Evolutionary conservation across 2,329 filamentous ascomycete genomes (phyloP).

Genomic region (Grosmannia serpens): DNA sequence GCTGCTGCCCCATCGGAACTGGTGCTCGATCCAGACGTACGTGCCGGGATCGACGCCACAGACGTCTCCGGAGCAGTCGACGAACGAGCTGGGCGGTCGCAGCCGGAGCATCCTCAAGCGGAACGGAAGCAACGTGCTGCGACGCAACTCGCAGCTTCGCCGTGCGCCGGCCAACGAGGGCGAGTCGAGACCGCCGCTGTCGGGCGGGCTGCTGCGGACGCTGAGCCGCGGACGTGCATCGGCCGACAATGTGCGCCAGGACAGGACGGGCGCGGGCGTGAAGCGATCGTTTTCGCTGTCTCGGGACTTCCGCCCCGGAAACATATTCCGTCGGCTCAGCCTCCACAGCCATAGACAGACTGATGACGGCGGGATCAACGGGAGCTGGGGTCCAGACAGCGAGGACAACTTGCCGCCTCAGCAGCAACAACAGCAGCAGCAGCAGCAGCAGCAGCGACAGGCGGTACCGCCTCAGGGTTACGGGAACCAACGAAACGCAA

Average conservation of each 20-base stretch:
- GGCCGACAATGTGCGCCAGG: conserved; percentile 23
- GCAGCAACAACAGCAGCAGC: no score
- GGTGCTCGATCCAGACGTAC: conserved; percentile 86
- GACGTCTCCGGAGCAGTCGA: conserved; percentile 47
- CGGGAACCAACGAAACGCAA: not conserved
- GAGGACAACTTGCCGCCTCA: conserved; percentile 13
- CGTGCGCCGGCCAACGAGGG: conserved; percentile 14
- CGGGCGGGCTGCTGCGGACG: conserved; percentile 34
- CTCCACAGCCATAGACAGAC: conserved; percentile 26
- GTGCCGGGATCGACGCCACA: conserved; percentile 65
- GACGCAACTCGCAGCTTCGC: conserved; percentile 24
- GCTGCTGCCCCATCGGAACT: conserved; percentile 81
- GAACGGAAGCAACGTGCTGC: not conserved
- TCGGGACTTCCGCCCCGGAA: conserved; percentile 31
- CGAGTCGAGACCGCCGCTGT: conserved; percentile 38
- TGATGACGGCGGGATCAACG: conserved; percentile 45
- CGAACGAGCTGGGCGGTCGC: conserved; percentile 31
- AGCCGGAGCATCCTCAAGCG: conserved; percentile 31
- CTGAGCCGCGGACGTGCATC: conserved; percentile 23
- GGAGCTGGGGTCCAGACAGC: conserved; percentile 35
- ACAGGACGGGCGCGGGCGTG: conserved; percentile 14
- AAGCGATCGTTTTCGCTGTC: conserved; percentile 38
- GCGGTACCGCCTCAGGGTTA: conserved; percentile 1
- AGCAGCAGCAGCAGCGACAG: no score
- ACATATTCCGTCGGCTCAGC: conserved; percentile 24